A percentile compares a stretch with the other conserved stretches of the same genome.
These are phyloP conservation scores for Tausonia pullulans DNA, from an alignment of 1,284 basidiomycete species.

Conservation along the genomic window DNA sequence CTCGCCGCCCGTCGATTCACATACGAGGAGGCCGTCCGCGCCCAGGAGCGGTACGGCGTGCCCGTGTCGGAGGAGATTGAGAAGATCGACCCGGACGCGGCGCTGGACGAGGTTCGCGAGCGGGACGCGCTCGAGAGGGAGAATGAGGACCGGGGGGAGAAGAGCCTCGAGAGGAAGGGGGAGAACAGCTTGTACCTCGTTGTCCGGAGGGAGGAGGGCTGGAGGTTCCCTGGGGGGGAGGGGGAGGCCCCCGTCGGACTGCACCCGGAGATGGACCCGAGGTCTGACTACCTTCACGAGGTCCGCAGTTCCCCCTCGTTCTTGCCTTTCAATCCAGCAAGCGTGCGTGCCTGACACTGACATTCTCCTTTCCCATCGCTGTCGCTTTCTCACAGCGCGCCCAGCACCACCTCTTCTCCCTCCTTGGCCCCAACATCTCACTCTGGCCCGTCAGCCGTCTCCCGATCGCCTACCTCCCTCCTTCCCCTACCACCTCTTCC, in stretches of 20 bases:
- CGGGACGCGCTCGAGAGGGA: conserved; percentile 1
- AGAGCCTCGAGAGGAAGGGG: conserved; percentile 8
- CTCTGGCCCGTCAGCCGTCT: conserved; percentile 15
- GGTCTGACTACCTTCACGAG: not conserved
- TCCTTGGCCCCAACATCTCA: conserved; percentile 13
- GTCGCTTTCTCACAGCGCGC: conserved; percentile 1
- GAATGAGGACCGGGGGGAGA: not conserved
- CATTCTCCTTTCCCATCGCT: not conserved
- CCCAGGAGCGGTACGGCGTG: conserved; percentile 1
- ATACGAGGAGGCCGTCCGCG: conserved; percentile 4
- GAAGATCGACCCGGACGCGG: conserved; percentile 10
- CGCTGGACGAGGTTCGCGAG: conserved; percentile 1
- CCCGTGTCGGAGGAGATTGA: conserved; percentile 1
- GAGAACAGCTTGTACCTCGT: conserved; percentile 13
- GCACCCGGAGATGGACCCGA: not conserved
- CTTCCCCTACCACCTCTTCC: not conserved
- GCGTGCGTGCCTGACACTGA: too few species aligned
- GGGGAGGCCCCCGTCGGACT: not conserved
- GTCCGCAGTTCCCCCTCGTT: too few species aligned
- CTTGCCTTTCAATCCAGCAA: too few species aligned
- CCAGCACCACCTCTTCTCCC: not conserved
- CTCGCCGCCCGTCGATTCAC: conserved; percentile 11
- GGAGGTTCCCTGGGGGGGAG: conserved; percentile 13
- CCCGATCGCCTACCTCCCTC: conserved; percentile 12
- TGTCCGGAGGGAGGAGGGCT: conserved; percentile 1